Conservation (phyloP, 768 basidiomycete species). For the Suillus plorans region DNA sequence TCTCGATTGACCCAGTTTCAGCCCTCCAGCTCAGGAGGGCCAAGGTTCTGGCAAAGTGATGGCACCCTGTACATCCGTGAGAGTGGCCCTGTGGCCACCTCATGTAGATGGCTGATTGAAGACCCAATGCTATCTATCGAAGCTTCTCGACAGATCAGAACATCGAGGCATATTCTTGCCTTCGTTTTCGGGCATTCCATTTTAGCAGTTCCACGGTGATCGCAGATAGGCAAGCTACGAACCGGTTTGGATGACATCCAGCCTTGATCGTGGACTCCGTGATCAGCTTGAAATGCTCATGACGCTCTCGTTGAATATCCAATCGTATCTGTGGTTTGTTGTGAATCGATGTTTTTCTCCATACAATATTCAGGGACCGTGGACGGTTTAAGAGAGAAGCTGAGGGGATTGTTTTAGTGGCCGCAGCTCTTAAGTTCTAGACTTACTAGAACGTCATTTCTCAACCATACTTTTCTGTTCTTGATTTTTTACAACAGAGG, state of each 20-base stretch:
- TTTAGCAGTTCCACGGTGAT: slow-evolving; percentile 1
- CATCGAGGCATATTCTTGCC: not conserved
- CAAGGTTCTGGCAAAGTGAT: not conserved
- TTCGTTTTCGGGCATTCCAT: not conserved
- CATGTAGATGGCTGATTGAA: not conserved
- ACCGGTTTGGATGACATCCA: not conserved
- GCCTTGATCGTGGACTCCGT: not conserved
- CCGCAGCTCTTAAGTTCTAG: not conserved
- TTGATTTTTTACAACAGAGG: not conserved
- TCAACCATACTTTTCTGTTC: not conserved
- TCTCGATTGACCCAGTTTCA: slow-evolving; percentile 4
- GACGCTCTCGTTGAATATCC: not conserved
- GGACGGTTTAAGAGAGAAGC: not conserved
- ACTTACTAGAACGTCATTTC: not conserved
- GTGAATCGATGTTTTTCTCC: not conserved
- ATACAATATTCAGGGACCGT: not conserved
- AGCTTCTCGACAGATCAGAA: slow-evolving; percentile 5
- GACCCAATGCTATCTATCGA: not conserved
- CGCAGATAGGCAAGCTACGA: not conserved
- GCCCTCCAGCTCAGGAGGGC: not conserved
- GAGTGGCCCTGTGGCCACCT: not conserved
- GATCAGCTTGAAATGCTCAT: not conserved
- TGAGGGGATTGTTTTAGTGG: not conserved
- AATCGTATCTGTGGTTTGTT: not conserved
- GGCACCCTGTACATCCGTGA: slow-evolving; percentile 1